These are phyloP conservation scores for Phallus indusiatus DNA, from an alignment of 768 basidiomycete species.

Conservation along the genomic window DNA sequence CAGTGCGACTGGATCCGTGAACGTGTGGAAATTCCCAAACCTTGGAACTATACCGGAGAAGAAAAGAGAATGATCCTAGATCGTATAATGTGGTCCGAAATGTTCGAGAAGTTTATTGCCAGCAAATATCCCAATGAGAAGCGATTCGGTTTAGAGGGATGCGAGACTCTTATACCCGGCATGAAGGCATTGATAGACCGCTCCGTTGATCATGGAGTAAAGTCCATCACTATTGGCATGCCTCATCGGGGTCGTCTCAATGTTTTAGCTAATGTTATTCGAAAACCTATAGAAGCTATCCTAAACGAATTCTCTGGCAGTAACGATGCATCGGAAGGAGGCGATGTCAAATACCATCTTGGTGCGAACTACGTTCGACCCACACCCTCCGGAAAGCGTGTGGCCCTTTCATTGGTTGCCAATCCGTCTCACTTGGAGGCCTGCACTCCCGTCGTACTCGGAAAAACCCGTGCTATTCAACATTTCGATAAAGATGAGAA, in stretches of 20 bases:
- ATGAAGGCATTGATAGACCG: conserved; percentile 99
- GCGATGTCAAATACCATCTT: conserved; percentile 98
- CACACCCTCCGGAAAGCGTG: conserved; percentile 96
- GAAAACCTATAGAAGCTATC: conserved; percentile 97
- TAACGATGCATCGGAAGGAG: conserved; percentile 68
- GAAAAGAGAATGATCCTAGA: conserved; percentile 99
- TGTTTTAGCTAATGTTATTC: conserved; percentile 95
- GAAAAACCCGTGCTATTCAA: conserved; percentile 96
- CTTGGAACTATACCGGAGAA: conserved; percentile 96
- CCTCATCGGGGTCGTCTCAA: conserved; percentile 98
- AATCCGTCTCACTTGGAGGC: conserved; percentile 99
- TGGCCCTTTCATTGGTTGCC: conserved; percentile 92
- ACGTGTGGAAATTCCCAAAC: conserved; percentile 88
- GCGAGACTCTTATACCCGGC: conserved; percentile 93
- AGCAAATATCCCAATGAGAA: conserved; percentile 99
- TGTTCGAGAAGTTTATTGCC: conserved; percentile 97
- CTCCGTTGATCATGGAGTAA: conserved; percentile 92
- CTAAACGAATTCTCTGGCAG: conserved; percentile 89
- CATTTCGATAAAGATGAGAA: conserved; percentile 85
- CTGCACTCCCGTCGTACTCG: conserved; percentile 95
- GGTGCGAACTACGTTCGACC: conserved; percentile 98
- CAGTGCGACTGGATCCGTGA: conserved; percentile 99
- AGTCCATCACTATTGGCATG: conserved; percentile 97
- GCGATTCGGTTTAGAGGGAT: conserved; percentile 97
- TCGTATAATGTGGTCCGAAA: conserved; percentile 99